A percentile compares a stretch with the other conserved stretches of the same genome.
Conservation (phyloP, 305 asterid species). For the Fraxinus greggii region DNA sequence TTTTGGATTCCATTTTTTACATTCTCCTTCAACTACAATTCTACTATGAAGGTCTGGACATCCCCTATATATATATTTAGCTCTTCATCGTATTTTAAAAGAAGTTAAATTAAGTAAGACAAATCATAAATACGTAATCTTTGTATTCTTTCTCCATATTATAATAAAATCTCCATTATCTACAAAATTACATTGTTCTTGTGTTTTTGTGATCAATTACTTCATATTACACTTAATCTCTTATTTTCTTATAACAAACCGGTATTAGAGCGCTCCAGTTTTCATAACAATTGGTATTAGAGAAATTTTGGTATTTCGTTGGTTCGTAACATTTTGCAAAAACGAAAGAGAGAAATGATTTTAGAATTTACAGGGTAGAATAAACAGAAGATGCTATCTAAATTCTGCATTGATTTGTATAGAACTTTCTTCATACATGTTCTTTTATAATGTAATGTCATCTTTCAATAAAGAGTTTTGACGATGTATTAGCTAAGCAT, state of each 20-base stretch:
- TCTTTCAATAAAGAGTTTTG: not conserved
- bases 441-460: not conserved
- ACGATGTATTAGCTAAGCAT: not conserved
- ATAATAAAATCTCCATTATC: no score
- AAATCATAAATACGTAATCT: no score
- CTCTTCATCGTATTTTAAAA: no score
- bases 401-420: not conserved
- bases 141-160: no score
- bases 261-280: no score
- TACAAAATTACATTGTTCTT: no score
- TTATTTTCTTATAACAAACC: no score
- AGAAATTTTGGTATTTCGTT: no score
- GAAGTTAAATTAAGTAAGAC: no score
- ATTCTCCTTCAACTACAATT: not conserved
- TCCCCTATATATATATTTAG: not conserved
- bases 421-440: not conserved
- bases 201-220: no score
- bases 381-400: not conserved
- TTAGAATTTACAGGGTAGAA: not conserved
- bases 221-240: no score
- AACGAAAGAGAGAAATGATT: not conserved
- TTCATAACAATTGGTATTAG: no score
- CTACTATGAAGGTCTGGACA: not conserved
- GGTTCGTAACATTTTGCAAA: not conserved
- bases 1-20: not conserved